Evolutionary conservation across 2,329 filamentous ascomycete genomes (phyloP).

Genomic region (Beauveria asiatica): DNA sequence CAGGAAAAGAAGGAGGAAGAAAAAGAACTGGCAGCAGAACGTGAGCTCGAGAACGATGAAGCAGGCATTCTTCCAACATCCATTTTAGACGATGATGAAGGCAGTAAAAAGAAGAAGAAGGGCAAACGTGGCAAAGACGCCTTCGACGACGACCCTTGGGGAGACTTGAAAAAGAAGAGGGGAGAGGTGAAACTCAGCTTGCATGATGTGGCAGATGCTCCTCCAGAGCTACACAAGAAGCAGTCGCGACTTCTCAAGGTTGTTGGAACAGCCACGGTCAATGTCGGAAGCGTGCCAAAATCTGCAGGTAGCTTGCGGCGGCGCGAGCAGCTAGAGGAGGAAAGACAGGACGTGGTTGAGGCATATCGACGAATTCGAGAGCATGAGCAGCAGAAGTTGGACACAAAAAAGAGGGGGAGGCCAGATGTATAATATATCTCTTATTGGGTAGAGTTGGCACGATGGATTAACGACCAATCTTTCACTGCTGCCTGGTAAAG

Average conservation of each 20-base stretch:
- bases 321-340: constrained; percentile 30
- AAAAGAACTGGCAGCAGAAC: constrained; percentile 53
- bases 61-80: constrained; percentile 40
- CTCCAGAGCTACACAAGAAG: constrained; percentile 58
- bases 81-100: constrained; percentile 32
- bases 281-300: constrained; percentile 30
- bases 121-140: constrained; percentile 40
- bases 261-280: constrained; percentile 23
- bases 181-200: constrained; percentile 39
- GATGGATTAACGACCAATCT: background rate
- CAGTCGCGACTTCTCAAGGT: constrained; percentile 25
- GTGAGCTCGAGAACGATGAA: constrained; percentile 52
- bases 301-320: constrained; percentile 30
- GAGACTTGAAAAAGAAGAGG: constrained; percentile 58
- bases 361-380: constrained; percentile 31
- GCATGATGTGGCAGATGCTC: constrained; percentile 61
- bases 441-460: background rate
- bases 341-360: constrained; percentile 28
- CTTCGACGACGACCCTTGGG: constrained; percentile 68
- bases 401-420: background rate
- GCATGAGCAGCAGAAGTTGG: constrained; percentile 28
- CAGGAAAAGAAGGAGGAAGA: constrained; percentile 58
- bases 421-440: background rate
- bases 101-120: constrained; percentile 24
- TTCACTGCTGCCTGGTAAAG: no score